These are phyloP conservation scores for Elsinoe arachidis DNA, from an alignment of 2,329 filamentous ascomycete genomes.

Conservation along the genomic window DNA sequence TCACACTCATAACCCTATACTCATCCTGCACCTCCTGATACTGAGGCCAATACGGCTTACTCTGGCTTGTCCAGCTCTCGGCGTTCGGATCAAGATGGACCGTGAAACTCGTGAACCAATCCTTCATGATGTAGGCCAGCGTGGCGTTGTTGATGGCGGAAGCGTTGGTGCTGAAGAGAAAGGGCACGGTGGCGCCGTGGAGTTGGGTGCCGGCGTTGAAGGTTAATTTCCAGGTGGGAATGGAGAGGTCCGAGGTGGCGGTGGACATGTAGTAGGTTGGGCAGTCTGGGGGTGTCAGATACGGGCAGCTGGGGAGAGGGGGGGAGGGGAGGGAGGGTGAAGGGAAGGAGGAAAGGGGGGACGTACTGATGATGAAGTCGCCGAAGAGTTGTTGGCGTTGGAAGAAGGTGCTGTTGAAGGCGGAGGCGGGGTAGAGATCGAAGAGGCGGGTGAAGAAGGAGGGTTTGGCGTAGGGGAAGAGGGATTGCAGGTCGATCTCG, in stretches of 20 bases:
- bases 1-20: slow-evolving; percentile 20
- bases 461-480: slow-evolving; percentile 29
- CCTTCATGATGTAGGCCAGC: slow-evolving; percentile 27
- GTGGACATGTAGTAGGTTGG: slow-evolving; percentile 33
- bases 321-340: neutral
- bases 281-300: slow-evolving; percentile 10
- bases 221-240: slow-evolving; percentile 27
- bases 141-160: slow-evolving; percentile 23
- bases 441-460: slow-evolving; percentile 34
- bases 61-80: slow-evolving; percentile 19
- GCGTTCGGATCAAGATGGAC: slow-evolving; percentile 28
- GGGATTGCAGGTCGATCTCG: slow-evolving; percentile 23
- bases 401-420: slow-evolving; percentile 31
- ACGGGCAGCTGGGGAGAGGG: too few relatives aligned
- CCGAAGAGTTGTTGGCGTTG: slow-evolving; percentile 33
- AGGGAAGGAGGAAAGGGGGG: neutral
- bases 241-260: slow-evolving; percentile 23
- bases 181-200: slow-evolving; percentile 24
- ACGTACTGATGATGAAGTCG: slow-evolving; percentile 34
- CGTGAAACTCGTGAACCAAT: slow-evolving; percentile 29
- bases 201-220: slow-evolving; percentile 29
- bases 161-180: slow-evolving; percentile 10
- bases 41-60: slow-evolving; percentile 24
- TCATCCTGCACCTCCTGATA: slow-evolving; percentile 19
- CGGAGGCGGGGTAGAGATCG: slow-evolving; percentile 29